Conservation (phyloP, 768 basidiomycete genomes). For the Rhodocollybia butyracea region DNA sequence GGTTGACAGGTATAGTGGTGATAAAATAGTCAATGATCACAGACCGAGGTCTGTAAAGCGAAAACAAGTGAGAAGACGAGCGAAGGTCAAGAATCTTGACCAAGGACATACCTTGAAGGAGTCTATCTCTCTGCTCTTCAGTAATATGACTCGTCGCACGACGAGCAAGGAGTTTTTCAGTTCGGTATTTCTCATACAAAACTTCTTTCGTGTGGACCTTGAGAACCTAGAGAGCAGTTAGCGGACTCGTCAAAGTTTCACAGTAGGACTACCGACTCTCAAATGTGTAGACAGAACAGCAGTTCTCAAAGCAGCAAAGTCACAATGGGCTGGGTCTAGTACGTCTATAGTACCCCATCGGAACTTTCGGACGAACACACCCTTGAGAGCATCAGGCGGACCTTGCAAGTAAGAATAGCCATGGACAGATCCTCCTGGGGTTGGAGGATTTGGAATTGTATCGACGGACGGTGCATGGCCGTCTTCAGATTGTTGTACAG, state of each 20-base stretch:
- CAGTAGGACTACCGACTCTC: constrained; percentile 49
- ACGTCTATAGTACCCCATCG: constrained; percentile 91
- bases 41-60: constrained; percentile 41
- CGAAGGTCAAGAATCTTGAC: constrained; percentile 5
- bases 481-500: constrained; percentile 42
- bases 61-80: not conserved
- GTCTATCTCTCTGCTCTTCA: constrained; percentile 66
- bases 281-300: constrained; percentile 83
- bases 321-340: constrained; percentile 81
- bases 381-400: constrained; percentile 66
- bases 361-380: constrained; percentile 75
- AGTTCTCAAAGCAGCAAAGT: constrained; percentile 82
- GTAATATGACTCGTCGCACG: constrained; percentile 79
- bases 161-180: constrained; percentile 84
- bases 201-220: constrained; percentile 85
- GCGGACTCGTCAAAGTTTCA: not conserved
- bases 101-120: constrained; percentile 63
- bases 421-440: constrained; percentile 28
- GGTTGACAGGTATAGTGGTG: not conserved
- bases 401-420: constrained; percentile 41
- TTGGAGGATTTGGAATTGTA: constrained; percentile 32
- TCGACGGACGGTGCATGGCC: constrained; percentile 30
- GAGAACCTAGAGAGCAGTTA: constrained; percentile 51
- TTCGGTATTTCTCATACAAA: constrained; percentile 90
- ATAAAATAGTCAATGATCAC: constrained; percentile 23